phyloP scores from a whole-genome alignment of 805 yeast species.

The Metschnikowia colocasiae region DNA sequence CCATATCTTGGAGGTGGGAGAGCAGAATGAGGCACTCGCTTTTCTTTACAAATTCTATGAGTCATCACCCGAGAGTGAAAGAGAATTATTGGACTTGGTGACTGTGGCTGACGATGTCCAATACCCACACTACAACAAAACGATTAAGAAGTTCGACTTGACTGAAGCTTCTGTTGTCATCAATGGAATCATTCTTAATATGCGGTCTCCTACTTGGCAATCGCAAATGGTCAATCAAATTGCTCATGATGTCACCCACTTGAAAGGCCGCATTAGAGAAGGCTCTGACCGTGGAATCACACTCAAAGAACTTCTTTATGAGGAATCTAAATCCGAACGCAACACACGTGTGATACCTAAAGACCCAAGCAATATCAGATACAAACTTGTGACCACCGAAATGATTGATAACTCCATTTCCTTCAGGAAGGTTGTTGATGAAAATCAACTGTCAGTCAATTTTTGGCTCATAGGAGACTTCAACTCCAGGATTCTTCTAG shows the following conservation, averaged over 20 bases:
- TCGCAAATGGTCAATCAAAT: constrained; percentile 49
- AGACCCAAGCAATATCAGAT: constrained; percentile 31
- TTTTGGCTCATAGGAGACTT: constrained; percentile 63
- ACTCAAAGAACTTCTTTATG: constrained; percentile 42
- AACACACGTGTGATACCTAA: constrained; percentile 38
- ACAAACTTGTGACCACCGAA: constrained; percentile 27
- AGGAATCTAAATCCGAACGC: constrained; percentile 41
- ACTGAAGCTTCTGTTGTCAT: constrained; percentile 52
- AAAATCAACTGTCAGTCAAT: constrained; percentile 40
- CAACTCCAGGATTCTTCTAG: constrained; percentile 29
- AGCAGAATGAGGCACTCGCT: constrained; percentile 35
- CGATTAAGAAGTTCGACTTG: constrained; percentile 34
- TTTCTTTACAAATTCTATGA: constrained; percentile 37
- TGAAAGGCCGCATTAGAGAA: constrained; percentile 26
- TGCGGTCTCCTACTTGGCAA: constrained; percentile 53
- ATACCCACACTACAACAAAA: constrained; percentile 19
- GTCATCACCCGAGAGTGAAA: constrained; percentile 25
- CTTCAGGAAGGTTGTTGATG: constrained; percentile 17
- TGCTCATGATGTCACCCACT: constrained; percentile 45
- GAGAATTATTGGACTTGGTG: constrained; percentile 20
- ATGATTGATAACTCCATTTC: constrained; percentile 23
- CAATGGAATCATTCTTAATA: constrained; percentile 66
- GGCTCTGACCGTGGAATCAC: constrained; percentile 23
- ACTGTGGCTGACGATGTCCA: constrained; percentile 18
- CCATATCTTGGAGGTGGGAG: constrained; percentile 29